Evolutionary conservation across 176 grass and related monocot species (phyloP).

Genomic region (Oryza nivara): DNA sequence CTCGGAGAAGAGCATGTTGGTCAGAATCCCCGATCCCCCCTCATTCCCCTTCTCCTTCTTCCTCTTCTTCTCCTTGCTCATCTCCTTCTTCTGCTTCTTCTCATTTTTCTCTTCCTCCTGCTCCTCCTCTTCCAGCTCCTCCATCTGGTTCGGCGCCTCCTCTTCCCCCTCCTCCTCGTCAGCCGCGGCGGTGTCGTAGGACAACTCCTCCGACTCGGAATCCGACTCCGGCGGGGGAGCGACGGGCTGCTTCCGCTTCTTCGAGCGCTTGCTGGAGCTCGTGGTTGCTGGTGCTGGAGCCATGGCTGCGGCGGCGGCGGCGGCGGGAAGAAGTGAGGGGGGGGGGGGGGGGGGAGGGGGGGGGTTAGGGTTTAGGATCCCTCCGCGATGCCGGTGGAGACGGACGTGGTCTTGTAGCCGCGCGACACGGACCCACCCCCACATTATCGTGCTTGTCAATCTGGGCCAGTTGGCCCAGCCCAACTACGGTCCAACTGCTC

Average conservation of each 20-base stretch:
- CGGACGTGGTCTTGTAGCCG: not conserved
- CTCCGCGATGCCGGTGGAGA: not conserved
- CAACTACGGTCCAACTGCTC: not conserved
- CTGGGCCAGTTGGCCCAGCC: not conserved
- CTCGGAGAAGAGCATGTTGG: conserved; percentile 61
- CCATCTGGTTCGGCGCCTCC: not conserved
- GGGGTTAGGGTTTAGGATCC: conserved; percentile 32
- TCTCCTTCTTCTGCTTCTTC: not conserved
- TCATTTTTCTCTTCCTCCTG: not conserved
- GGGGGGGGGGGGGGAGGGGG: not conserved
- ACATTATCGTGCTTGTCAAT: not conserved
- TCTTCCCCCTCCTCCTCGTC: conserved; percentile 24
- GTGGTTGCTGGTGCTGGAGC: not conserved
- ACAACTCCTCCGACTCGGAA: conserved; percentile 44
- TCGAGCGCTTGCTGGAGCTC: conserved; percentile 30
- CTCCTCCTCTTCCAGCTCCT: not conserved
- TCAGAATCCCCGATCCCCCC: conserved; percentile 44
- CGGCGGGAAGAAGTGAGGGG: not conserved
- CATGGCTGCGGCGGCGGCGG: conserved; percentile 19
- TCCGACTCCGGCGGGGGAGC: conserved; percentile 31
- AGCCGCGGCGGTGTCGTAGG: conserved; percentile 29
- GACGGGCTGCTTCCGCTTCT: conserved; percentile 48
- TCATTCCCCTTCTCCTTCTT: conserved; percentile 25
- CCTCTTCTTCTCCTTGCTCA: not conserved
- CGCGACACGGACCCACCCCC: not conserved